Base-by-base conservation (phyloP, 2,329 filamentous ascomycete genomes). In the Cladosporium austrohemisphaericum region DNA sequence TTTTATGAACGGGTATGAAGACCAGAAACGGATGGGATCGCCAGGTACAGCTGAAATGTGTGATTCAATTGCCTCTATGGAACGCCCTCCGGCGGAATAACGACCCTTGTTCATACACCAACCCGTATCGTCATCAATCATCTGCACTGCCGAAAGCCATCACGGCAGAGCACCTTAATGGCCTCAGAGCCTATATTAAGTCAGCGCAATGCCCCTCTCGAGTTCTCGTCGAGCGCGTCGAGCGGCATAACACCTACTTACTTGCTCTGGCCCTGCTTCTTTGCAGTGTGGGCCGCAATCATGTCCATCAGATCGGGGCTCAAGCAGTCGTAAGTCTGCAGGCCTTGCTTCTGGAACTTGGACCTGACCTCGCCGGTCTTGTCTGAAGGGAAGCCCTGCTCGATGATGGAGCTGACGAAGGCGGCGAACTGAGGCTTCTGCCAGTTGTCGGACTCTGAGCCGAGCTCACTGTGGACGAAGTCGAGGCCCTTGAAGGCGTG, bases 371-470 rank as follows among this genome's bases (percentile, higher is more conserved):
- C 74, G 41, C 72, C 75, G 58, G 83, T 83, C 28, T 71, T 69
- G 13, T 68, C 63, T 0, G 81, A 77, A 38, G 76, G 65, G 57
- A 79, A 83, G 1, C 83, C 83, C 61, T 85, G 81, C 75, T 86
- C 83, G 52, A 86, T 84, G 51, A 85, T 79, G 49, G 77, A 82
- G 28, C 77, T 80, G 31, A 86, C 81, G 52, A 86, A 86, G 0
- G 76, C 83, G 2, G 83, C 83, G 56, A 86, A 86, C 60, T 85
- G 82, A 5, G 81, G 81, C 68, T 84, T 83, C 67, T 86, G 82
- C 82, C 83, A 86, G n/a, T 82, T 82, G 13, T 47, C 44, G 16
- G 37, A 18, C 62, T 77, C 73, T 48, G 76, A 65, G 43, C 76
- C 69, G 36, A 86, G 68, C 67, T 86, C 83, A 1, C 71, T 72